Evolutionary conservation across 768 basidiomycete species (phyloP).

Genomic region (Lyophyllum atratum): DNA sequence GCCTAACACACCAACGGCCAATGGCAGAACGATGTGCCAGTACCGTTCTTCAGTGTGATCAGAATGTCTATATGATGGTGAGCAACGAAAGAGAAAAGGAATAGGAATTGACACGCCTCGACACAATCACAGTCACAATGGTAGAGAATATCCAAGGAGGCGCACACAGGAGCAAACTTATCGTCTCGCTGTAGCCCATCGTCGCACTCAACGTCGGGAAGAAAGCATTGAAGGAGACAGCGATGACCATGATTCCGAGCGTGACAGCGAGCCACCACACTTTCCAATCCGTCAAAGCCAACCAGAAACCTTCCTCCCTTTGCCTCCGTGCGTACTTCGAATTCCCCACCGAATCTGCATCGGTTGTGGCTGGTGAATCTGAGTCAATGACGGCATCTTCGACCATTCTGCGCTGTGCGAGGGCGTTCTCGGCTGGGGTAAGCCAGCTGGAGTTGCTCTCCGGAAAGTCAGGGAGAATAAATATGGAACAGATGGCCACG

Average conservation of each 20-base stretch:
- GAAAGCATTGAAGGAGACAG: constrained; percentile 76
- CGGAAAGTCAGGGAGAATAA: constrained; percentile 82
- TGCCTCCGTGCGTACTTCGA: constrained; percentile 11
- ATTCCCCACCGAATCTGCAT: neutral
- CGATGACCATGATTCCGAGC: constrained; percentile 58
- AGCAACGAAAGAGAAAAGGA: neutral
- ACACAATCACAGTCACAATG: constrained; percentile 52
- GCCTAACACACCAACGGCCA: constrained; percentile 67
- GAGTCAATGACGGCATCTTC: constrained; percentile 64
- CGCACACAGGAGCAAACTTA: constrained; percentile 75
- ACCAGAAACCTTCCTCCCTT: constrained; percentile 48
- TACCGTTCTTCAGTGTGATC: constrained; percentile 77
- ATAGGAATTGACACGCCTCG: constrained; percentile 36
- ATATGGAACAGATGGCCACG: constrained; percentile 57
- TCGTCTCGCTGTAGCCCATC: constrained; percentile 63
- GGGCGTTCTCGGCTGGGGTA: constrained; percentile 54
- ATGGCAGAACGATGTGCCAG: constrained; percentile 62
- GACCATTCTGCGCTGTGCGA: constrained; percentile 65
- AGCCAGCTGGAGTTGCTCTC: constrained; percentile 63
- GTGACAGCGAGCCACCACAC: constrained; percentile 81
- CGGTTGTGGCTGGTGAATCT: constrained; percentile 32
- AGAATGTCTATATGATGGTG: constrained; percentile 55
- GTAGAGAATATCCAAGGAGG: constrained; percentile 80
- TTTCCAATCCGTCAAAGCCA: constrained; percentile 78
- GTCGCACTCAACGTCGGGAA: constrained; percentile 80